These are phyloP conservation scores for Alternaria longipes DNA, from an alignment of 2,329 filamentous ascomycete genomes.

Conservation along the genomic window DNA sequence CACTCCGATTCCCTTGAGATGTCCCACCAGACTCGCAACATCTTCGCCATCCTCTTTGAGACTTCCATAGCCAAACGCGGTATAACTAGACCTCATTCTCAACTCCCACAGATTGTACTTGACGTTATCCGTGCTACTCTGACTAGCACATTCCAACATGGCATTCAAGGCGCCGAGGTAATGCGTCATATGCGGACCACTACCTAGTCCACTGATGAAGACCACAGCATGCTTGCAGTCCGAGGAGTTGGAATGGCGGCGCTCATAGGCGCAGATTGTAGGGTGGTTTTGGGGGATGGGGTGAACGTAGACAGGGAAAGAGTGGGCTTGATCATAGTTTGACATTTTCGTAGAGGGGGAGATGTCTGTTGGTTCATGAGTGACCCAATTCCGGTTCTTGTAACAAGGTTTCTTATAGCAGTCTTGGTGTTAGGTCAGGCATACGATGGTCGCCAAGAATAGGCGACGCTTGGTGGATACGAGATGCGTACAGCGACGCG, in stretches of 20 bases:
- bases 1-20: slow-evolving; percentile 13
- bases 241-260: slow-evolving; percentile 8
- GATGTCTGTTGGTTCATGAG: neutral
- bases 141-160: neutral
- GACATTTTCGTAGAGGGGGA: neutral
- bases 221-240: slow-evolving; percentile 22
- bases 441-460: neutral
- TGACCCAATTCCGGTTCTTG: neutral
- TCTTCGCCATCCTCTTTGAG: slow-evolving; percentile 27
- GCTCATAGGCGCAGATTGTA: slow-evolving; percentile 26
- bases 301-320: slow-evolving; percentile 22
- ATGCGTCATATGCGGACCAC: slow-evolving; percentile 24
- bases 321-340: neutral
- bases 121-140: neutral
- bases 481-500: neutral
- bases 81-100: slow-evolving; percentile 33
- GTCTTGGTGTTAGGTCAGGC: neutral
- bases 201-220: slow-evolving; percentile 28
- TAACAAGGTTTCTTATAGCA: neutral
- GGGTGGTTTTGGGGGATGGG: slow-evolving; percentile 17
- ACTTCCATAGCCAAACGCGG: slow-evolving; percentile 29
- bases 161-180: slow-evolving; percentile 3
- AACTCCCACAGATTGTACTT: slow-evolving; percentile 28
- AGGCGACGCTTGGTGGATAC: neutral
- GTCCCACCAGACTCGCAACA: slow-evolving; percentile 21